These are phyloP conservation scores for Graphilbum ipis-grandicollis DNA, from an alignment of 2,329 filamentous ascomycete genomes.

Conservation along the genomic window DNA sequence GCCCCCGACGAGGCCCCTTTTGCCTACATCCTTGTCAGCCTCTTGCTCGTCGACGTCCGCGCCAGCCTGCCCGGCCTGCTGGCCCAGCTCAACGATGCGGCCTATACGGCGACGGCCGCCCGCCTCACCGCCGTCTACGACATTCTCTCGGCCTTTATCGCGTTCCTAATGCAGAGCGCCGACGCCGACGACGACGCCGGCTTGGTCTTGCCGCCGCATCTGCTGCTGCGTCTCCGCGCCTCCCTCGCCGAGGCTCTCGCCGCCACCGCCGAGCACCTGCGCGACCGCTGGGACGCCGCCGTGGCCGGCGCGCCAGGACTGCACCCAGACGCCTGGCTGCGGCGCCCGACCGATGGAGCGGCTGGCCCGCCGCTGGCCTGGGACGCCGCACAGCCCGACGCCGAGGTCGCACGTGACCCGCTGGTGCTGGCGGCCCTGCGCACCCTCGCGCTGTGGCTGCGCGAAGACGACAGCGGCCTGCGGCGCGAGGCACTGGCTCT, in stretches of 20 bases:
- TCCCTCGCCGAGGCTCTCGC: constrained; percentile 46
- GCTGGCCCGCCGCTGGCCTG: constrained; percentile 31
- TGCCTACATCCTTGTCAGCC: constrained; percentile 44
- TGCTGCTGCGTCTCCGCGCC: constrained; percentile 42
- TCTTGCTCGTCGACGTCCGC: constrained; percentile 49
- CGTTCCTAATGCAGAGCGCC: constrained; percentile 34
- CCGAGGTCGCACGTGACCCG: constrained; percentile 32
- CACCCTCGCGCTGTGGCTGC: constrained; percentile 46
- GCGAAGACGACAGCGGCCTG: constrained; percentile 49
- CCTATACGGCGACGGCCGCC: constrained; percentile 31
- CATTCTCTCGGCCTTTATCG: constrained; percentile 41
- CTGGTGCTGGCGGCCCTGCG: constrained; percentile 41
- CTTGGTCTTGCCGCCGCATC: constrained; percentile 29
- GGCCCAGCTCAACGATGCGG: constrained; percentile 33
- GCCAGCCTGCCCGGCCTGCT: constrained; percentile 44
- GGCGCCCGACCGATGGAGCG: constrained; percentile 25
- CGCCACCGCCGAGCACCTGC: constrained; percentile 44
- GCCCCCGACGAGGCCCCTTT: constrained; percentile 21
- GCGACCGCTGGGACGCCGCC: constrained; percentile 52
- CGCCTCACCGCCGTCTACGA: constrained; percentile 45
- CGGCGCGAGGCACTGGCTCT: constrained; percentile 39
- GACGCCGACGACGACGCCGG: constrained; percentile 23
- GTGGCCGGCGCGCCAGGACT: constrained; percentile 44
- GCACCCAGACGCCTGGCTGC: constrained; percentile 31
- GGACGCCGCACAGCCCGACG: constrained; percentile 34